These are phyloP conservation scores for Pseudocercospora eumusae DNA, from an alignment of 2,329 filamentous ascomycete species.

Conservation along the genomic window DNA sequence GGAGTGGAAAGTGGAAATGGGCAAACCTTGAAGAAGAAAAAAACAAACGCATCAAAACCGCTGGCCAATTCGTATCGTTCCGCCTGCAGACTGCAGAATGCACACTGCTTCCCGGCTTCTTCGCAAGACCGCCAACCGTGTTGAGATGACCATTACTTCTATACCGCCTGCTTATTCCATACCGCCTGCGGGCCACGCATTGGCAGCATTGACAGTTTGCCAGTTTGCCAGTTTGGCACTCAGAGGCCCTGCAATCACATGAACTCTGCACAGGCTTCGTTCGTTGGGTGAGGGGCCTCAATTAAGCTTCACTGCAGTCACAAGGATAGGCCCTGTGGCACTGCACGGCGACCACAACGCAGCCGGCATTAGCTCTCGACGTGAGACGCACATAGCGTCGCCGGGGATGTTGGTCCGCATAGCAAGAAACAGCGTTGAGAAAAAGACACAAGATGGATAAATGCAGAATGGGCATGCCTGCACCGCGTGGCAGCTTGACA, in stretches of 20 bases:
- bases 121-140: neutral
- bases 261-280: conserved; percentile 8
- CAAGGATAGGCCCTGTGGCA: conserved; percentile 10
- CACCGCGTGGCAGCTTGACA: conserved; percentile 31
- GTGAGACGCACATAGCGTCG: conserved; percentile 13
- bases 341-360: conserved; percentile 7
- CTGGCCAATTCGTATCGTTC: neutral
- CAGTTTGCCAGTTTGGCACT: neutral
- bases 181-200: no score
- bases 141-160: no score
- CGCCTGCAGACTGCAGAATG: neutral
- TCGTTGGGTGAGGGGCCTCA: conserved; percentile 8
- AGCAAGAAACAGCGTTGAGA: conserved; percentile 21
- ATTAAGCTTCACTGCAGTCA: conserved; percentile 7
- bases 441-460: conserved; percentile 22
- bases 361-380: conserved; percentile 17
- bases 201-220: no score
- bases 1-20: neutral
- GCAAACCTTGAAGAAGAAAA: neutral
- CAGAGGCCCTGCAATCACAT: conserved; percentile 1
- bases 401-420: conserved; percentile 13
- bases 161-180: no score
- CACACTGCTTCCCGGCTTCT: neutral
- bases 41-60: neutral
- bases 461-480: conserved; percentile 25